A percentile compares a stretch with the other conserved stretches of the same genome.
phyloP scores from a whole-genome alignment of 2,329 filamentous ascomycete genomes.

The Cladorrhinum sp. region DNA sequence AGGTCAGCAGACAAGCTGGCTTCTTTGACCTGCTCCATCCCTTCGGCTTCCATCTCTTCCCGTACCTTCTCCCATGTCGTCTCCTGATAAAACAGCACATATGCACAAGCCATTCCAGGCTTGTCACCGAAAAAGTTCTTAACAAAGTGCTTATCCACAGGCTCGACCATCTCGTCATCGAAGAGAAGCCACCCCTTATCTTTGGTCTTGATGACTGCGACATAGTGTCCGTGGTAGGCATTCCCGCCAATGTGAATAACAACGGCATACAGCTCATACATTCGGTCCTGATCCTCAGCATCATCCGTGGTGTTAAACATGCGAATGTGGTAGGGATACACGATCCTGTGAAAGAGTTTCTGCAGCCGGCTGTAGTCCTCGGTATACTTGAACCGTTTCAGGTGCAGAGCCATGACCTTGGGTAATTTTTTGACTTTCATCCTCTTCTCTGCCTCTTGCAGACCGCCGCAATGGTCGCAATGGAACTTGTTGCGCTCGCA shows the following conservation, averaged over 20 bases:
- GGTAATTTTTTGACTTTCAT: constrained; percentile 99
- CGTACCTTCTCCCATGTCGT: constrained; percentile 66
- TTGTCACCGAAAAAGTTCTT: constrained; percentile 96
- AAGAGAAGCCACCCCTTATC: constrained; percentile 95
- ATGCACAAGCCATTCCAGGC: constrained; percentile 86
- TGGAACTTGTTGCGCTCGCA: constrained; percentile 99
- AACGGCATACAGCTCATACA: constrained; percentile 96
- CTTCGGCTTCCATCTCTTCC: constrained; percentile 81
- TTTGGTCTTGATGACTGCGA: constrained; percentile 95
- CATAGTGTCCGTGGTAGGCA: constrained; percentile 96
- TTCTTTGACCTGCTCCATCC: constrained; percentile 58
- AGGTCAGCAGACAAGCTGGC: constrained; percentile 56
- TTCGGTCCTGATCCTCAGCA: constrained; percentile 83
- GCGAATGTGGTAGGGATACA: constrained; percentile 94
- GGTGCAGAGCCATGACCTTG: constrained; percentile 83
- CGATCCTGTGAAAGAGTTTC: constrained; percentile 94
- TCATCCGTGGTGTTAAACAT: constrained; percentile 98
- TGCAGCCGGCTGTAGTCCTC: constrained; percentile 91
- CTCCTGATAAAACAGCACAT: constrained; percentile 97
- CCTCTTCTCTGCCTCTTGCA: constrained; percentile 96
- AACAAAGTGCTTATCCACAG: constrained; percentile 94
- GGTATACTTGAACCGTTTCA: constrained; percentile 98
- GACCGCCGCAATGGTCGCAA: constrained; percentile 91
- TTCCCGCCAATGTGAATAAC: constrained; percentile 97
- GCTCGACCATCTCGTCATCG: constrained; percentile 97